These are phyloP conservation scores for Ehretia macrophylla DNA, from an alignment of 257 asterid species.

Conservation along the genomic window DNA sequence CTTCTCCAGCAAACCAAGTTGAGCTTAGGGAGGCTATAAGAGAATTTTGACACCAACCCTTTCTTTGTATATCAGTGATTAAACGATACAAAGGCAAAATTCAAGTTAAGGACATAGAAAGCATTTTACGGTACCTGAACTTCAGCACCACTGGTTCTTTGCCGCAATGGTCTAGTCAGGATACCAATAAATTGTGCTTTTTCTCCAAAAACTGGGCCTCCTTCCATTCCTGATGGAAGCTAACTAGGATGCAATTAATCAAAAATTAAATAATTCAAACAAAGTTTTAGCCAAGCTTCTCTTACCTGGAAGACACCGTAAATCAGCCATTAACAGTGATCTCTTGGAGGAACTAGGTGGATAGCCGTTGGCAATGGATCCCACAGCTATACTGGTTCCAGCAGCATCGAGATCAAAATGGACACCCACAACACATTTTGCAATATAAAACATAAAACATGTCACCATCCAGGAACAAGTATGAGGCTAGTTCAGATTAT, in stretches of 20 bases:
- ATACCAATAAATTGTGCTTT: conserved; percentile 67
- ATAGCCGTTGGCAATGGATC: conserved; percentile 82
- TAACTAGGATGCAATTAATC: conserved; percentile 25
- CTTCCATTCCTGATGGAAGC: conserved; percentile 88
- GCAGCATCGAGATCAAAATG: conserved; percentile 8
- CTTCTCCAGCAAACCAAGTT: background rate
- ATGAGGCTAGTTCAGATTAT: too few species aligned
- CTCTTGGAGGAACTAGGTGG: conserved; percentile 58
- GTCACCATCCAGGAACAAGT: background rate
- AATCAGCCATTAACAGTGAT: conserved; percentile 86
- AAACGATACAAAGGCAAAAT: too few species aligned
- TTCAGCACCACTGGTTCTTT: conserved; percentile 81
- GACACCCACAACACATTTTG: conserved; percentile 13
- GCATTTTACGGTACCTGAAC: conserved; percentile 59
- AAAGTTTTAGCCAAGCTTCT: conserved; percentile 27
- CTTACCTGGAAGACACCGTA: conserved; percentile 97
- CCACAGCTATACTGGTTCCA: conserved; percentile 74
- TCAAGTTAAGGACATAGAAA: conserved; percentile 9
- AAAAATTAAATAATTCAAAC: conserved; percentile 21
- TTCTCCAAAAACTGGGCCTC: conserved; percentile 88
- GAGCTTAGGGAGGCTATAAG: too few species aligned
- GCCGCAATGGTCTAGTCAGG: conserved; percentile 80
- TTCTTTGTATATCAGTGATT: too few species aligned
- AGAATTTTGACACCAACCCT: too few species aligned
- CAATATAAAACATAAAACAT: conserved; percentile 6